phyloP scores from a whole-genome alignment of 2,329 filamentous ascomycete genomes.

The Triangularia setosa region DNA sequence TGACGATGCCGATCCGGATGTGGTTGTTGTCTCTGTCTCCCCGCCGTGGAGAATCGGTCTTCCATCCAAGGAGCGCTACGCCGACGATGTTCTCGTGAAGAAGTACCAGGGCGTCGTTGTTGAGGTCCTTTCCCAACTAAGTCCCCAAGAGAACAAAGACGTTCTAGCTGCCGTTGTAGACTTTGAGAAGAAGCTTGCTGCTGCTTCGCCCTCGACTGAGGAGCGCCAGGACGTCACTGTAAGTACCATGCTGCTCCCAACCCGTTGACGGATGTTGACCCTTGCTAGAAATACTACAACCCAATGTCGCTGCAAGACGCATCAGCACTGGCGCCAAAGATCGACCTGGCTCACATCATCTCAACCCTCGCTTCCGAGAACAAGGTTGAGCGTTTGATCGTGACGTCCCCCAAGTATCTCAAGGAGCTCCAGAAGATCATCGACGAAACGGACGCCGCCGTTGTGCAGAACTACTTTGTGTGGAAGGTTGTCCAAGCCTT shows the following conservation, averaged over 20 bases:
- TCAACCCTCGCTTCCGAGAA: constrained; percentile 45
- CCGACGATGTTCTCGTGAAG: constrained; percentile 48
- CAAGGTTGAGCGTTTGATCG: constrained; percentile 51
- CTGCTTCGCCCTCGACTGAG: constrained; percentile 44
- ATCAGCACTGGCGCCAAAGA: constrained; percentile 50
- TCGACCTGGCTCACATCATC: constrained; percentile 52
- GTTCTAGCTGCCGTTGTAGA: constrained; percentile 38
- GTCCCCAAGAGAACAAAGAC: constrained; percentile 5
- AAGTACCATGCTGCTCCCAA: neutral
- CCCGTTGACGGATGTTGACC: neutral
- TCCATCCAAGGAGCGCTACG: constrained; percentile 52
- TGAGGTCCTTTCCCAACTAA: constrained; percentile 32
- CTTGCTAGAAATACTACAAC: constrained; percentile 56
- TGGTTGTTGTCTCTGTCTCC: neutral
- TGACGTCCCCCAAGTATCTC: constrained; percentile 58
- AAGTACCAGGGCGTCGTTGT: constrained; percentile 47
- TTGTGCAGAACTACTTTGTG: constrained; percentile 38
- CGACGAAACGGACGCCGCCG: constrained; percentile 11
- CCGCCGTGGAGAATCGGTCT: constrained; percentile 45
- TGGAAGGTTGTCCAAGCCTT: constrained; percentile 66
- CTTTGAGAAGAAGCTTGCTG: constrained; percentile 59
- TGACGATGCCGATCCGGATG: neutral
- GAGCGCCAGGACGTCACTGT: neutral
- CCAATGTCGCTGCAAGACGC: constrained; percentile 56
- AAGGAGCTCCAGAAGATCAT: constrained; percentile 55